Evolutionary conservation across 257 asterid genomes (phyloP), one percentile per base, ranked within the genome.

Genomic region (Nicotiana undulata): DNA sequence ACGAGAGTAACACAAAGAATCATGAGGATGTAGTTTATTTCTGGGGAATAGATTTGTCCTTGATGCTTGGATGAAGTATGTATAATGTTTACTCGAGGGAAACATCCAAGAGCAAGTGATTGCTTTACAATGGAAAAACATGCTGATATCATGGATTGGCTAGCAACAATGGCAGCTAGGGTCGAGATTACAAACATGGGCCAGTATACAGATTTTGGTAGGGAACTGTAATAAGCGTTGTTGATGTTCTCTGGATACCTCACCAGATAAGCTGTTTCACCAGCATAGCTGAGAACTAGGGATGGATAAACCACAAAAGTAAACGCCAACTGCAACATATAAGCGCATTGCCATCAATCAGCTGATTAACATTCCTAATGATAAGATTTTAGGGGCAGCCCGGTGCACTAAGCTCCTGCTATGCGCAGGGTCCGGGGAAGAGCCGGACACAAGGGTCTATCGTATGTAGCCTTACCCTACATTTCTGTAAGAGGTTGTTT

Each of bases 81-180:
- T 5, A 88, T 60, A 55, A 91, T 85, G 79, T 59, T 80, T 0
- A 93, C 97, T 10, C 97, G 79, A 0, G 97, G 97, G 79, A 93
- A 93, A 83, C 95, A 93, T 11, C 91, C 93, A 2, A 93, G 90
- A 16, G 91, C 83, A 10, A 89, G 87, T 3, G 97, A 89, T 77
- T 93, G 97, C 72, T 91, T 93, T 9, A 93, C 87, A 15, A 91
- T 90, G 10, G 97, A 91, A 77, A 93, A 77, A 31, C 34, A 18
- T 89, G 89, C 93, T 5, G 96, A 90, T 64, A 91, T 90, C 97
- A 93, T 93, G 20, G 96, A 90, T 64, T 93, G 97, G 86, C 97
- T 93, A 0, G 94, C 83, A 24, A 91, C 70, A 37, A 77, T 37
- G 70, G 68, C 86, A 34, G 86, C 86, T 22, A 84, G 85, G 15